A percentile compares a stretch with the other conserved stretches of the same genome.
Conservation (phyloP, 1,139 yeast genomes). For the Scheffersomyces quercinus region DNA sequence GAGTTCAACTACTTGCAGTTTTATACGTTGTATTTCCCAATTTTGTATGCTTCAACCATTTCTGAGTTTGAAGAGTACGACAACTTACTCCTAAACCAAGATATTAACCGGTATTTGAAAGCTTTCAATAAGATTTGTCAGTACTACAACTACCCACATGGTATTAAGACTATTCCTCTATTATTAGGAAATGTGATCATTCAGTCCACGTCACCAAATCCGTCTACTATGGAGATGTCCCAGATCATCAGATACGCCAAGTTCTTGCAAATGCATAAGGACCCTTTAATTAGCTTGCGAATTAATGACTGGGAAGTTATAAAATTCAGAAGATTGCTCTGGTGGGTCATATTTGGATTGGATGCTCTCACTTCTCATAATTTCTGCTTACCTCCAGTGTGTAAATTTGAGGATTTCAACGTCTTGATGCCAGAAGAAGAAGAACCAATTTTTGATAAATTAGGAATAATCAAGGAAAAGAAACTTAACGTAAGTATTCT, state of each 20-base stretch:
- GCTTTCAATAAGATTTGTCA: conserved; percentile 51
- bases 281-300: conserved; percentile 53
- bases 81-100: conserved; percentile 47
- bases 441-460: conserved; percentile 31
- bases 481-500: conserved; percentile 39
- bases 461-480: conserved; percentile 23
- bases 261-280: conserved; percentile 56
- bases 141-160: conserved; percentile 54
- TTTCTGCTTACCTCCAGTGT: conserved; percentile 57
- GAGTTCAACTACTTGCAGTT: conserved; percentile 44
- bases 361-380: conserved; percentile 61
- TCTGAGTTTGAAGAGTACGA: conserved; percentile 58
- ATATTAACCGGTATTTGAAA: conserved; percentile 47
- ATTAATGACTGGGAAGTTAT: conserved; percentile 49
- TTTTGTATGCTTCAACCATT: conserved; percentile 53
- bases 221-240: conserved; percentile 53
- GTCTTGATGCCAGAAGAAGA: conserved; percentile 55
- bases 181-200: conserved; percentile 52
- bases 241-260: conserved; percentile 56
- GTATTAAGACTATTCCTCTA: conserved; percentile 46
- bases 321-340: conserved; percentile 53
- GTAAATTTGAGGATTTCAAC: conserved; percentile 55
- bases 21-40: conserved; percentile 49
- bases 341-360: conserved; percentile 68
- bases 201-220: conserved; percentile 58